A percentile compares a stretch with the other conserved stretches of the same genome.
Conservation (phyloP, 1,139 yeast species). For the Yamadazyma spencermartinsiae region DNA sequence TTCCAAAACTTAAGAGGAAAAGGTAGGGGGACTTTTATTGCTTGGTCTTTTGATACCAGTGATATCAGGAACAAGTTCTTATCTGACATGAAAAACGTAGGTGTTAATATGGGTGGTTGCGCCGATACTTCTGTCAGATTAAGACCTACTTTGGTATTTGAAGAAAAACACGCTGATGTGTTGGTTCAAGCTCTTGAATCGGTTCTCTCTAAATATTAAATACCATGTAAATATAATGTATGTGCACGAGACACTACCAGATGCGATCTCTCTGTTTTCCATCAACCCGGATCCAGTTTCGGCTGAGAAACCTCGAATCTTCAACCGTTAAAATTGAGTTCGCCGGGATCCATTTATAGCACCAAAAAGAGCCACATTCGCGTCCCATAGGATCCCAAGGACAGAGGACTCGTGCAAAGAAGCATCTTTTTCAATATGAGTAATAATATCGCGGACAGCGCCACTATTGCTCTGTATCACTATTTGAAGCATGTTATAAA, state of each 20-base stretch:
- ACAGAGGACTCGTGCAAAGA: too few species aligned
- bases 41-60: constrained; percentile 61
- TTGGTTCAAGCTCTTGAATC: constrained; percentile 52
- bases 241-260: too few species aligned
- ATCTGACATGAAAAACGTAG: constrained; percentile 48
- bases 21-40: constrained; percentile 68
- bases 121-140: constrained; percentile 65
- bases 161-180: constrained; percentile 64
- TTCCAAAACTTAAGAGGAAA: constrained; percentile 64
- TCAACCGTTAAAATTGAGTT: too few species aligned
- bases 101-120: constrained; percentile 75
- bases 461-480: constrained; percentile 1
- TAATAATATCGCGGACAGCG: constrained; percentile 2
- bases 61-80: constrained; percentile 53
- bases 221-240: not conserved
- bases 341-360: too few species aligned
- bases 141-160: constrained; percentile 71
- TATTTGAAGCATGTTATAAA: constrained; percentile 34
- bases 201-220: constrained; percentile 40
- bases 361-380: too few species aligned
- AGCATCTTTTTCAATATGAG: too few species aligned
- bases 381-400: too few species aligned
- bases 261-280: too few species aligned
- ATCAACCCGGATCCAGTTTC: too few species aligned
- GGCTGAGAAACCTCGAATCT: too few species aligned